These are phyloP conservation scores for Colletotrichum lindemuthianum DNA, from an alignment of 2,329 filamentous ascomycete species.

Conservation along the genomic window DNA sequence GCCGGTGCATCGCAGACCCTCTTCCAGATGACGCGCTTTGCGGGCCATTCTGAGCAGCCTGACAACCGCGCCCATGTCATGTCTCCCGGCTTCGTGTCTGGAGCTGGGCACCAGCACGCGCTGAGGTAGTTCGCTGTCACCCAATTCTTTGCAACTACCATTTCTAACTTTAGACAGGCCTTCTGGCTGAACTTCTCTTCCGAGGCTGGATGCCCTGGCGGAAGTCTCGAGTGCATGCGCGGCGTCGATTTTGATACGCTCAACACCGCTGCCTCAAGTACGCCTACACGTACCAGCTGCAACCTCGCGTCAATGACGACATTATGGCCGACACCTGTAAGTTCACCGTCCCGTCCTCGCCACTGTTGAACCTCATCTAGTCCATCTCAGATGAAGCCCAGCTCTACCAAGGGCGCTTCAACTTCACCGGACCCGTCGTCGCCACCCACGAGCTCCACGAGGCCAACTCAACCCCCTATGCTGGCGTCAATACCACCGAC, in stretches of 20 bases:
- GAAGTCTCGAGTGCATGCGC: conserved; percentile 20
- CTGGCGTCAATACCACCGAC: conserved; percentile 53
- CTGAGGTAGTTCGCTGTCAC: conserved; percentile 12
- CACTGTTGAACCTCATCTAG: background rate
- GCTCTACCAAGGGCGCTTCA: conserved; percentile 43
- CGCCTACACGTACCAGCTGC: conserved; percentile 38
- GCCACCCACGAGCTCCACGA: conserved; percentile 48
- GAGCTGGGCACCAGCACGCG: conserved; percentile 28
- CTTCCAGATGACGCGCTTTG: conserved; percentile 52
- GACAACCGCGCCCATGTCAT: conserved; percentile 21
- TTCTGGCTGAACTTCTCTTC: conserved; percentile 21
- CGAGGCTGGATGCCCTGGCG: conserved; percentile 13
- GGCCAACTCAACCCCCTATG: conserved; percentile 57
- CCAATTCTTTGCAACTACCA: background rate
- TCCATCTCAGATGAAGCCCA: conserved; percentile 38
- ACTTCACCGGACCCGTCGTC: conserved; percentile 36
- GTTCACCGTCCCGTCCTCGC: no score
- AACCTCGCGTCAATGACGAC: conserved; percentile 48
- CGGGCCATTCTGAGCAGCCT: conserved; percentile 26
- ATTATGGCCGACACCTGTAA: conserved; percentile 43
- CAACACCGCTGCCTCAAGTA: conserved; percentile 14
- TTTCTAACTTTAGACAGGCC: background rate
- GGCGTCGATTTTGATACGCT: conserved; percentile 22
- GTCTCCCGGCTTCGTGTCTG: conserved; percentile 20
- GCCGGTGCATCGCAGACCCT: conserved; percentile 60